Evolutionary conservation across 495 filamentous ascomycete genomes (phyloP).

Genomic region (Lophiostoma macrostomum): DNA sequence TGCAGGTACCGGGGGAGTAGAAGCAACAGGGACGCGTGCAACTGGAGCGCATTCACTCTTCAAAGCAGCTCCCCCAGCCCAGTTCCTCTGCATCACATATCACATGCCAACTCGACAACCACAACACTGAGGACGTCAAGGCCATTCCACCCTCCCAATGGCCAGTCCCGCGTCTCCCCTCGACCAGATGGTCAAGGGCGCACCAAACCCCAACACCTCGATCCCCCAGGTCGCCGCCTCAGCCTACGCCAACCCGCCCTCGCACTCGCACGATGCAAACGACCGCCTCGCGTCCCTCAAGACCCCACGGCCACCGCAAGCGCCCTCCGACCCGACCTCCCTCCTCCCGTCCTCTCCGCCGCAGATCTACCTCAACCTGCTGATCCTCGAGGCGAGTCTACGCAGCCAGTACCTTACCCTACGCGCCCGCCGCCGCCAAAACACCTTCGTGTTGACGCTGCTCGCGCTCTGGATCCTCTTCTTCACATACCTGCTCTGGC

Average conservation of each 20-base stretch:
- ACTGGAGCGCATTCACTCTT: not conserved
- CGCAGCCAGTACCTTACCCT: slow-evolving; percentile 89
- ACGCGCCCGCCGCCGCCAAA: slow-evolving; percentile 81
- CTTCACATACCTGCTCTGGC: slow-evolving; percentile 83
- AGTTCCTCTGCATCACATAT: not conserved
- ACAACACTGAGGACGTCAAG: not conserved
- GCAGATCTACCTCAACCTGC: slow-evolving; percentile 97
- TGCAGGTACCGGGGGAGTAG: no score
- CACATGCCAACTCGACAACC: slow-evolving; percentile 13
- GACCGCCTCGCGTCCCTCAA: slow-evolving; percentile 28
- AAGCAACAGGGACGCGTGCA: no score
- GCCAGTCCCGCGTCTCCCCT: slow-evolving; percentile 39
- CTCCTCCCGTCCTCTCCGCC: slow-evolving; percentile 82
- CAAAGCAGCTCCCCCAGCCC: not conserved
- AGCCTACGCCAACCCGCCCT: slow-evolving; percentile 28
- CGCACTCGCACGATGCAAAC: slow-evolving; percentile 20
- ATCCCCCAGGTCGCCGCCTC: slow-evolving; percentile 42
- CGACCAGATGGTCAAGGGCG: slow-evolving; percentile 69
- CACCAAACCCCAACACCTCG: slow-evolving; percentile 37
- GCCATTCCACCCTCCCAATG: slow-evolving; percentile 8
- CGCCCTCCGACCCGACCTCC: slow-evolving; percentile 66
- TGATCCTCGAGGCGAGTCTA: slow-evolving; percentile 92
- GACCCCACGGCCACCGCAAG: slow-evolving; percentile 40
- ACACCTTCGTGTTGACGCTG: slow-evolving; percentile 88
- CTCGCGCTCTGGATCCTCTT: slow-evolving; percentile 74